These are phyloP conservation scores for Colletotrichum caudatum DNA, from an alignment of 2,329 filamentous ascomycete genomes.

Conservation along the genomic window DNA sequence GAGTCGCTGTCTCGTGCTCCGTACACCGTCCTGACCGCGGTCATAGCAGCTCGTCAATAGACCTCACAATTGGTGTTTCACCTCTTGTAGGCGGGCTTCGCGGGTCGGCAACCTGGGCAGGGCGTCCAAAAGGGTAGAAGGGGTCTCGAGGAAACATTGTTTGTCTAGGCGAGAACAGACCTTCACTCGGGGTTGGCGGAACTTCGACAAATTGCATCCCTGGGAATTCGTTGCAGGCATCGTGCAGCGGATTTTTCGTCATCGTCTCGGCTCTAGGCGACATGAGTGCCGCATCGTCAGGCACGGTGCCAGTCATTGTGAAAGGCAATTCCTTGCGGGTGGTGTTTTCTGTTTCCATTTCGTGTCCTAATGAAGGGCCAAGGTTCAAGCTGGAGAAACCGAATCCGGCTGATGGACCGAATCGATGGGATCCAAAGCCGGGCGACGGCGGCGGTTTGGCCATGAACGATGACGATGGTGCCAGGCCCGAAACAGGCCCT, in stretches of 20 bases:
- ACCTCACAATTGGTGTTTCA: slow-evolving; percentile 79
- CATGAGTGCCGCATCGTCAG: slow-evolving; percentile 69
- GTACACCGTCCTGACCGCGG: slow-evolving; percentile 22
- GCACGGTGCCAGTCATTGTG: slow-evolving; percentile 50
- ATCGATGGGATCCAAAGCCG: slow-evolving; percentile 57
- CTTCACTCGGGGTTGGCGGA: slow-evolving; percentile 64
- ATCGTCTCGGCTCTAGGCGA: slow-evolving; percentile 80
- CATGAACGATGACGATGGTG: slow-evolving; percentile 47
- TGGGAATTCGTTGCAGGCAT: slow-evolving; percentile 55
- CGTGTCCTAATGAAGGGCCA: slow-evolving; percentile 44
- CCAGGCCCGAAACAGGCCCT: slow-evolving; percentile 47
- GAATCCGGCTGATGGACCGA: slow-evolving; percentile 54
- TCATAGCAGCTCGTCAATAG: slow-evolving; percentile 82
- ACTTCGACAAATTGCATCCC: slow-evolving; percentile 66
- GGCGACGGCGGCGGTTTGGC: slow-evolving; percentile 59
- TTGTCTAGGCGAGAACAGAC: slow-evolving; percentile 65
- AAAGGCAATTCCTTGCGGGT: slow-evolving; percentile 52
- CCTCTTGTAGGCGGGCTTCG: slow-evolving; percentile 81
- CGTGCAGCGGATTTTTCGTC: slow-evolving; percentile 74
- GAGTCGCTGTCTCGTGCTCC: background rate
- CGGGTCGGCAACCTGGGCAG: slow-evolving; percentile 70
- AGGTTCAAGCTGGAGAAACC: slow-evolving; percentile 56
- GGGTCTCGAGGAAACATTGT: slow-evolving; percentile 67
- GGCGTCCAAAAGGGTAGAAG: slow-evolving; percentile 64
- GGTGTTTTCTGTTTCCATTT: slow-evolving; percentile 45